Evolutionary conservation across 2,329 filamentous ascomycete genomes (phyloP), one percentile per base, ranked within the genome.

Genomic region (Cladorrhinum sp.): DNA sequence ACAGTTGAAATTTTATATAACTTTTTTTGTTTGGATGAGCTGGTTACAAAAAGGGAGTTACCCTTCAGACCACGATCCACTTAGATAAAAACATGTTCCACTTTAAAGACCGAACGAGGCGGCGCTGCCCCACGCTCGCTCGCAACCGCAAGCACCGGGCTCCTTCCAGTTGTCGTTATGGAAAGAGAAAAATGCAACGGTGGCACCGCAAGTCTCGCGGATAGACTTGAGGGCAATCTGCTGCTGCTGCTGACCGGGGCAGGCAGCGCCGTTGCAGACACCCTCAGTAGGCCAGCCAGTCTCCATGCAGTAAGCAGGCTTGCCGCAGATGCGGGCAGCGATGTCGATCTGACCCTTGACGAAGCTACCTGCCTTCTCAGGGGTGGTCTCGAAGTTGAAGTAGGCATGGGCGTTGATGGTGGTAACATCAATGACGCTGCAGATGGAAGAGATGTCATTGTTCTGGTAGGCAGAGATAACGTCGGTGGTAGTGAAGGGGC

Each of bases 371-470:
- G 93, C 92, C 55, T 83, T 71, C 3, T 76, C 70, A 62, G 92
- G 84, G 23, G 77, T 72, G 65, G 88, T 82, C 61, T 83, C 78
- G 50, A 85, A 73, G 81, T 96, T 96, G 89, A 97, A 98, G 89
- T 90, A 97, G 68, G 93, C 87, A 80, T 98, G 93, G 71, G 96
- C 86, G 83, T 97, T 96, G 76, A 86, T 87, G 76, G 88, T 90
- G 38, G 91, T 83, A 63, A 96, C 80, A 72, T 96, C 92, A 61
- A 97, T 81, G 69, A 81, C 83, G 36, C 71, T 69, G 83, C 93
- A 97, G 64, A 97, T 82, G 53, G 76, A 69, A 59, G 81, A 65
- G 61, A 82, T 83, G 65, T 88, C 81, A 56, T 78, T 67, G 73
- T 87, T 78, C 77, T 91, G 79, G 85, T 92, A 92, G 73, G 89